Evolutionary conservation across 805 yeast genomes (phyloP), one percentile per base, ranked within the genome.

Genomic region (Barnettozyma botsteinii): DNA sequence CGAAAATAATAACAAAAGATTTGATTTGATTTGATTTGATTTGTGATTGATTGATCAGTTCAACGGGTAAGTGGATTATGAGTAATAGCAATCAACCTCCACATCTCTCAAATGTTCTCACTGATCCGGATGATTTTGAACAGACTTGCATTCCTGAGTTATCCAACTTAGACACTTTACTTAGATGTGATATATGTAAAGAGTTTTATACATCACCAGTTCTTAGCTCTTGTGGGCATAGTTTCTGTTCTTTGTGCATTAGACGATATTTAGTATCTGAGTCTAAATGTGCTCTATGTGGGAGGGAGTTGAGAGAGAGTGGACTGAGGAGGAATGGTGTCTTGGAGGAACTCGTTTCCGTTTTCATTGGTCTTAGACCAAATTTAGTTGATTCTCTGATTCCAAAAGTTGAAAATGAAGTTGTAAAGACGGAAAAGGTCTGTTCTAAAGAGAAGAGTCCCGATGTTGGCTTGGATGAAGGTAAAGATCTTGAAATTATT

Each of bases 131-230:
- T 10, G 96, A 87, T 55, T 87, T 91, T 81, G 41, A 57, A 5
- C 36, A 44, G 3, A 74, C 88, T 1, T 50, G 53, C 14, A 53
- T 81, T 7, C 88, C 94, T 4, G 61, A 58, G 14, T 57, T 86
- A 3, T 51, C 69, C 2, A 79, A 72, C 37, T 61, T 89, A 3
- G 96, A 89, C 47, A 69, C 86, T 2, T 65, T 81, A 20, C 65
- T 87, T 37, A 57, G 95, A 53, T 89, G 98, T 56, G 88, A 83
- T 51, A 83, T 89, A 9, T 89, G 98, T 60, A 85, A 88, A 52
- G 96, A 87, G 45, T 76, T 82, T 47, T 67, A 85, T 40, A 71
- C 64, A 24, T 84, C 89, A 1, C 96, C 98, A 1, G 85, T 86
- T 27, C 62, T 83, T 31, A 85, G 96, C 1, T 73, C 81, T 2